Percentiles rank a stretch among this genome's conserved stretches.
These are phyloP conservation scores for Phoma herbarum DNA, from an alignment of 2,329 filamentous ascomycete species.

Conservation along the genomic window DNA sequence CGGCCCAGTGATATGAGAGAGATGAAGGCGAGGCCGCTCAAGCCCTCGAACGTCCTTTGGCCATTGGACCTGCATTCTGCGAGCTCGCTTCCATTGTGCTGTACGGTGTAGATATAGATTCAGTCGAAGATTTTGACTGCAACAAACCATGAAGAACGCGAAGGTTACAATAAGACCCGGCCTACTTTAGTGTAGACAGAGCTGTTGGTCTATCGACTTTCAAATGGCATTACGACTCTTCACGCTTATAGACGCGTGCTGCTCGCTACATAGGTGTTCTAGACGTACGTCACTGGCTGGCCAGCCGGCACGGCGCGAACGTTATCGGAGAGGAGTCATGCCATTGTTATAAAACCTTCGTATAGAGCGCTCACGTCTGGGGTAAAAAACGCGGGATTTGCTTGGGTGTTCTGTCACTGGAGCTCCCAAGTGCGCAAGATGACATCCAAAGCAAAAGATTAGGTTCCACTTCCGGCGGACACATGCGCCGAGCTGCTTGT, in stretches of 20 bases:
- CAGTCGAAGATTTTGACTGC: neutral
- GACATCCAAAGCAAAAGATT: conserved; percentile 9
- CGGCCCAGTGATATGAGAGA: conserved; percentile 34
- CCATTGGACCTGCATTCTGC: conserved; percentile 26
- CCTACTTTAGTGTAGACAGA: neutral
- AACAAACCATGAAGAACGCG: neutral
- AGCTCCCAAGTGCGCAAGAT: conserved; percentile 14
- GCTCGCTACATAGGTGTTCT: conserved; percentile 2
- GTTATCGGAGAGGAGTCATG: conserved; percentile 8
- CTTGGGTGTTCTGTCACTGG: conserved; percentile 16
- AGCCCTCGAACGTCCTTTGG: conserved; percentile 20
- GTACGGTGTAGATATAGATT: neutral
- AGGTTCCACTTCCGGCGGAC: conserved; percentile 2
- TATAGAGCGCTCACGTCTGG: conserved; percentile 4
- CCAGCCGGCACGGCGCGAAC: conserved; percentile 5
- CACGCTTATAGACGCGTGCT: conserved; percentile 8
- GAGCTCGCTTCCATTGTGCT: conserved; percentile 8
- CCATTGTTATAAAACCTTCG: neutral
- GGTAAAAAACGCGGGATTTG: conserved; percentile 18
- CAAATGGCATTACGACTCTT: neutral
- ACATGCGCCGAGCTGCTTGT: conserved; percentile 7
- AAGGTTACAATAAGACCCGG: neutral
- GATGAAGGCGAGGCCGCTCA: conserved; percentile 14
- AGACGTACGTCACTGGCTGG: conserved; percentile 16
- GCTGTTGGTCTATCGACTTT: neutral